Evolutionary conservation across 2,329 filamentous ascomycete genomes (phyloP).

Genomic region (Corniculantispora saksenae): DNA sequence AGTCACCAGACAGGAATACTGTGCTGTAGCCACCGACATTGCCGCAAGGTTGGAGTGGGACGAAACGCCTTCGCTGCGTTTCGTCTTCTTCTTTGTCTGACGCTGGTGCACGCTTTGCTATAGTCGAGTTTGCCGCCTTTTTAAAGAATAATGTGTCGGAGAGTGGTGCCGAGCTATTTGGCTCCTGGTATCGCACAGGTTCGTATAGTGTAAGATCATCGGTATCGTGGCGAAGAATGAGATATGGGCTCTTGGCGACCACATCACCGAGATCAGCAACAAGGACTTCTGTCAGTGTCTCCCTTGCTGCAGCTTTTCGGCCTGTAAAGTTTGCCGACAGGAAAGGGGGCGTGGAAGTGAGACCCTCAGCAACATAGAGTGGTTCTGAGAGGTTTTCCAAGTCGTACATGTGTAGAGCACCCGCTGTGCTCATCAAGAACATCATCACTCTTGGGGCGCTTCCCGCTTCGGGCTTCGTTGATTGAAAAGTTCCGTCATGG

Average conservation of each 20-base stretch:
- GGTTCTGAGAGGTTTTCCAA: slow-evolving; percentile 72
- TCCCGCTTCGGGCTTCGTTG: slow-evolving; percentile 42
- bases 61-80: slow-evolving; percentile 43
- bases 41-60: slow-evolving; percentile 58
- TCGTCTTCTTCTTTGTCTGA: slow-evolving; percentile 52
- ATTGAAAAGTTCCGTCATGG: slow-evolving; percentile 54
- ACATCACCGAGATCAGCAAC: slow-evolving; percentile 83
- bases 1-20: slow-evolving; percentile 79
- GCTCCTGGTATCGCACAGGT: slow-evolving; percentile 60
- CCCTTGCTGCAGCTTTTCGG: slow-evolving; percentile 70
- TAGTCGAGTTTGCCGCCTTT: slow-evolving; percentile 68
- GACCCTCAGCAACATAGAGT: slow-evolving; percentile 72
- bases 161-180: slow-evolving; percentile 39
- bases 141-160: slow-evolving; percentile 68
- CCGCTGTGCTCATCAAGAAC: slow-evolving; percentile 76
- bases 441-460: slow-evolving; percentile 59
- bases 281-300: slow-evolving; percentile 75
- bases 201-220: slow-evolving; percentile 89
- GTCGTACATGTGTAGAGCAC: slow-evolving; percentile 75
- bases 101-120: slow-evolving; percentile 60
- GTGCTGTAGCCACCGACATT: slow-evolving; percentile 77
- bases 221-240: slow-evolving; percentile 76
- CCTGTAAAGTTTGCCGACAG: slow-evolving; percentile 70
- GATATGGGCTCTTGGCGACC: slow-evolving; percentile 69
- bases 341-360: slow-evolving; percentile 76